Evolutionary conservation across 2,329 filamentous ascomycete genomes (phyloP).

Genomic region (Alternaria burnsii): DNA sequence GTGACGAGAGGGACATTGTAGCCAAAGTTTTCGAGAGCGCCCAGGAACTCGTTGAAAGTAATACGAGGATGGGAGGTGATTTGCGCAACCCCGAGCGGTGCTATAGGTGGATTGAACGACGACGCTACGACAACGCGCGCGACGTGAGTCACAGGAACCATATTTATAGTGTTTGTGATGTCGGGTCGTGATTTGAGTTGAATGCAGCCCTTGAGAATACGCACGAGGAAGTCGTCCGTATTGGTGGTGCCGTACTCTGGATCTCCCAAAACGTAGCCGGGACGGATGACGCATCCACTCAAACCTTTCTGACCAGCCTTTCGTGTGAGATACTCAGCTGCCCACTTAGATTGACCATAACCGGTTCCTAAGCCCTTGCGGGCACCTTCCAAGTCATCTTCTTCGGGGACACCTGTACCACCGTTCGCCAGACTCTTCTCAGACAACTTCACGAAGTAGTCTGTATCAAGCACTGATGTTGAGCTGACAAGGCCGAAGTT

Average conservation of each 20-base stretch:
- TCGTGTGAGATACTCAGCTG: conserved; percentile 73
- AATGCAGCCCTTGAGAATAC: conserved; percentile 86
- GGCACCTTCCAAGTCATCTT: conserved; percentile 80
- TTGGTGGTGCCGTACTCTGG: conserved; percentile 72
- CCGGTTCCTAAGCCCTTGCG: conserved; percentile 80
- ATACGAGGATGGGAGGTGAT: conserved; percentile 82
- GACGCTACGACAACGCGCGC: conserved; percentile 80
- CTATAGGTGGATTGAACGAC: conserved; percentile 69
- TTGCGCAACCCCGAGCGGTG: conserved; percentile 71
- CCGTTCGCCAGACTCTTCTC: conserved; percentile 68
- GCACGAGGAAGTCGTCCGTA: conserved; percentile 89
- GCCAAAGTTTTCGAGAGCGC: conserved; percentile 74
- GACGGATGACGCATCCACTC: conserved; percentile 76
- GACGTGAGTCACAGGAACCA: conserved; percentile 86
- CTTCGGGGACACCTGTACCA: conserved; percentile 72
- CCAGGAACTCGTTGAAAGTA: conserved; percentile 80
- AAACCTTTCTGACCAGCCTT: conserved; percentile 83
- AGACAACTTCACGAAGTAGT: conserved; percentile 80
- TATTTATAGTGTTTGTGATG: conserved; percentile 88
- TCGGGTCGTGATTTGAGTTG: conserved; percentile 77
- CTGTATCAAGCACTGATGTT: conserved; percentile 81
- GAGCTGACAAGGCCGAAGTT: conserved; percentile 82
- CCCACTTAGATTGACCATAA: conserved; percentile 94
- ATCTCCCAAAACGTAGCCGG: conserved; percentile 86
- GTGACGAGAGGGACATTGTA: conserved; percentile 72